Evolutionary conservation across 192 early-diverging fungal species (phyloP), one percentile per base, ranked within the genome.

Genomic region (Coemansia sp.): DNA sequence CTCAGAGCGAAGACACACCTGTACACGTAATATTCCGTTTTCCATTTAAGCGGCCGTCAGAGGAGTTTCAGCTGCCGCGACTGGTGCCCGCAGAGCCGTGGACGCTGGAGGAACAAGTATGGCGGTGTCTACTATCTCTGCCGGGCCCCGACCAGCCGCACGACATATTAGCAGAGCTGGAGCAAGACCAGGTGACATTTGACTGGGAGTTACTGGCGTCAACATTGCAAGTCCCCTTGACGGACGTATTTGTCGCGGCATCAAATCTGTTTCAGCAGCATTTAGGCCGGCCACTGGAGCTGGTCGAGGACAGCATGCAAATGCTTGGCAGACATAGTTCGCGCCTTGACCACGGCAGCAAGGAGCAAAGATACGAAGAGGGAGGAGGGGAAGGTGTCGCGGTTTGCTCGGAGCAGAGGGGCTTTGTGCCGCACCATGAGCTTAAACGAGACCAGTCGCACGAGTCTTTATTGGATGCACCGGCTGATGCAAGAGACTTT

Each of bases 161-260:
- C 2, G 76, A 70, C 46, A 73, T 79, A 54, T 26, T 79, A 27
- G 76, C 70, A 0, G 76, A 79, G 61, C 60, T 79, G 5, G 76
- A 79, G 60, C 61, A 73, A 3, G 76, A 79, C 67, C 60, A 79
- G 24, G 76, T 79, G 42, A 79, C 76, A 10, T 79, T 79, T 66
- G 76, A 79, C 56, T 79, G 76, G 76, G 76, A 73, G 26, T 63
- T 73, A 10, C 40, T 79, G 36, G 76, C 76, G 0, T 19, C 34
- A 0, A 70, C 63, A 0, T 53, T 79, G 7, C 29, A 63, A 1
- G 70, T 73, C 2, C 56, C 76, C 12, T 37, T 79, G 22, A 17
- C 12, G 2, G 40, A 63, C 22, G 76, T 79, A 8, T 73, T 79
- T 29, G 63, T 64, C 4, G 76, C 76, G 0, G 76, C 67, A 14